Evolutionary conservation across 192 early-diverging fungal species (phyloP).

Genomic region (Umbelopsis isabellina): DNA sequence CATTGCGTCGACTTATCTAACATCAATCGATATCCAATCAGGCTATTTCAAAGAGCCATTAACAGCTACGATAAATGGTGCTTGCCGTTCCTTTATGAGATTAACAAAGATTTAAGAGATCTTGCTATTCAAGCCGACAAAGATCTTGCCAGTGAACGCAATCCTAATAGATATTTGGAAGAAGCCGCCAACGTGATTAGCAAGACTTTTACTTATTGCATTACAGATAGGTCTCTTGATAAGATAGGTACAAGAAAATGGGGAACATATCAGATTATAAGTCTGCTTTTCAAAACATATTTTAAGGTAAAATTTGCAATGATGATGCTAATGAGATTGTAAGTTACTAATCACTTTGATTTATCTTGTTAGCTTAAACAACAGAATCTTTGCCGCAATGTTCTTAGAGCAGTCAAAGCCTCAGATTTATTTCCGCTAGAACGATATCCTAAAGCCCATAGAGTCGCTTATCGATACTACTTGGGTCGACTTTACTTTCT

Average conservation of each 20-base stretch:
- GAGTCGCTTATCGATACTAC: slow-evolving; percentile 87
- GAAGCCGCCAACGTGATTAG: slow-evolving; percentile 85
- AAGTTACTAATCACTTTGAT: not conserved
- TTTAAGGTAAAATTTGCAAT: slow-evolving; percentile 61
- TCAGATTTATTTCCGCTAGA: slow-evolving; percentile 76
- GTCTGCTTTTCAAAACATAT: slow-evolving; percentile 86
- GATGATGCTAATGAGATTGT: not conserved
- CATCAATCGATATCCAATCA: slow-evolving; percentile 24
- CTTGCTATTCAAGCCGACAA: slow-evolving; percentile 53
- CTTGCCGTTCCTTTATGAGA: slow-evolving; percentile 62
- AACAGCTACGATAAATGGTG: slow-evolving; percentile 55
- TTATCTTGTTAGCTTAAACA: slow-evolving; percentile 57
- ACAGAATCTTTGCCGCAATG: slow-evolving; percentile 83
- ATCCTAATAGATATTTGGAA: slow-evolving; percentile 69
- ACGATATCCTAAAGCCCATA: slow-evolving; percentile 83
- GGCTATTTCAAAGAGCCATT: slow-evolving; percentile 56
- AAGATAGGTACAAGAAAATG: slow-evolving; percentile 77
- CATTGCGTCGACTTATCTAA: not conserved
- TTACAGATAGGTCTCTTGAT: slow-evolving; percentile 75
- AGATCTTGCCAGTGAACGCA: slow-evolving; percentile 35
- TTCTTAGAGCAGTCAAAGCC: slow-evolving; percentile 71
- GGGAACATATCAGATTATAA: slow-evolving; percentile 91
- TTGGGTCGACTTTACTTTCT: slow-evolving; percentile 85
- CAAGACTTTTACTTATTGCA: slow-evolving; percentile 87
- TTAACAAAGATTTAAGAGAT: slow-evolving; percentile 61